Conservation (phyloP, 192 early-diverging fungal genomes). For the Coemansia interrupta region DNA sequence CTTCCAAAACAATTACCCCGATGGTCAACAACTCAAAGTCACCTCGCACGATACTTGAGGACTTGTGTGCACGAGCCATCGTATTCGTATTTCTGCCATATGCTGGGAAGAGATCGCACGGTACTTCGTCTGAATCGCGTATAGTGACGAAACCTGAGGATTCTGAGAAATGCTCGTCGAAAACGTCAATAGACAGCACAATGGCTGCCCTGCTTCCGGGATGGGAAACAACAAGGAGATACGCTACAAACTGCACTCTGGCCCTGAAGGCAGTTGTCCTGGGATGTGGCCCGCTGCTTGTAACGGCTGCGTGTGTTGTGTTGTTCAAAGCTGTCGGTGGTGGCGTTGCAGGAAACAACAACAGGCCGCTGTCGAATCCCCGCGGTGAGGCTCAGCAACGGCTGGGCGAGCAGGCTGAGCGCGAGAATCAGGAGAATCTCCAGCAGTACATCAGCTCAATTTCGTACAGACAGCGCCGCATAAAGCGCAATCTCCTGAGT, state of each 20-base stretch:
- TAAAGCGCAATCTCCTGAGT: background rate
- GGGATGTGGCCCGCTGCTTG: slow-evolving; percentile 1
- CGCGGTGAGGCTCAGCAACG: background rate
- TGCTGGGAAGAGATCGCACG: slow-evolving; percentile 3
- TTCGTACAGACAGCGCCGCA: slow-evolving; percentile 6
- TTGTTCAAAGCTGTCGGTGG: background rate
- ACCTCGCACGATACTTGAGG: slow-evolving; percentile 1
- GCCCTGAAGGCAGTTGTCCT: background rate
- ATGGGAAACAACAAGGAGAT: background rate
- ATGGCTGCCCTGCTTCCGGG: background rate
- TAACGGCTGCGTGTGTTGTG: background rate
- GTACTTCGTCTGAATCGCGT: background rate
- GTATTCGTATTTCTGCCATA: slow-evolving; percentile 15
- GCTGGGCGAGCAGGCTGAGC: background rate
- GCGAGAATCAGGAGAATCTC: background rate
- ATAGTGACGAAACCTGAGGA: background rate
- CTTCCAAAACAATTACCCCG: background rate
- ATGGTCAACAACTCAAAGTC: background rate
- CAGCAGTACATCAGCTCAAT: slow-evolving; percentile 4
- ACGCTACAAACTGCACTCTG: background rate
- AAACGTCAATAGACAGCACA: background rate
- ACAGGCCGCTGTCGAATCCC: background rate
- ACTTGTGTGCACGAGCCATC: slow-evolving; percentile 6
- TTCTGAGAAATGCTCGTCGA: background rate
- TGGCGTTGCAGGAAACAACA: background rate